Base-by-base conservation (phyloP, 2,329 filamentous ascomycete species). In the Phoma sp. region DNA sequence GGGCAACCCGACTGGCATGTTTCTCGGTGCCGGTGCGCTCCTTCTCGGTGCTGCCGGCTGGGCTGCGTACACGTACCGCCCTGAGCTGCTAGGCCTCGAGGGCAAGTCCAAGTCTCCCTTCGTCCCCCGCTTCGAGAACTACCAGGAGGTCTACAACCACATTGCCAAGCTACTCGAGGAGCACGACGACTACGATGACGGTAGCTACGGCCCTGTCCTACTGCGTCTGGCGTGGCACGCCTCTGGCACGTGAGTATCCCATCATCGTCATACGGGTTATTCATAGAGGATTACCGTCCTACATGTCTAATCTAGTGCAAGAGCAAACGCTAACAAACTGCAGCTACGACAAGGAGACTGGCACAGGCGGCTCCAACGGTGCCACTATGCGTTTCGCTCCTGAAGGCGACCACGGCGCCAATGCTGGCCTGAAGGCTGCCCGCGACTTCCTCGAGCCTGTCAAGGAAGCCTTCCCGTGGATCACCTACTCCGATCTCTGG, bases 331-430 rank as follows among this genome's bases (percentile, higher is more conserved):
- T 71, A 33, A 74, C 60, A 36, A 3, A 4, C 7, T 20, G 11
- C 42, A 77, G 74, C 67, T 98, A 89, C 72, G 93, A 98, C 75
- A 90, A 89, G 80, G 85, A 85, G 72, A 96, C 93, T 21, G 84
- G 85, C 62, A 98, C 93, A 38, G 95, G 93, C 69, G 93, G 93
- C 64, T 93, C 90, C 83, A 96, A 98, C 77, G 93, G 95, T 63
- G 93, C 93, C 53, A 97, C 93, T 63, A 98, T 98, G 95, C 87
- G 95, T 73, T 98, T 97, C 76, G 83, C 87, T 20, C 93, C 93
- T 39, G 95, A 98, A 80, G 83, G 86, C 56, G 87, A 88, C 76
- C 93, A 99, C 78, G 92, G 92, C 65, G 95, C 93, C 77, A 99
- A 99, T 73, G 92, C 93, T 55, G 95, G 93, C 66, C 83, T 98